A percentile compares a stretch with the other conserved stretches of the same genome.
phyloP scores from a whole-genome alignment of 371 early-diverging fungal species.

The Smittium mucronatum region DNA sequence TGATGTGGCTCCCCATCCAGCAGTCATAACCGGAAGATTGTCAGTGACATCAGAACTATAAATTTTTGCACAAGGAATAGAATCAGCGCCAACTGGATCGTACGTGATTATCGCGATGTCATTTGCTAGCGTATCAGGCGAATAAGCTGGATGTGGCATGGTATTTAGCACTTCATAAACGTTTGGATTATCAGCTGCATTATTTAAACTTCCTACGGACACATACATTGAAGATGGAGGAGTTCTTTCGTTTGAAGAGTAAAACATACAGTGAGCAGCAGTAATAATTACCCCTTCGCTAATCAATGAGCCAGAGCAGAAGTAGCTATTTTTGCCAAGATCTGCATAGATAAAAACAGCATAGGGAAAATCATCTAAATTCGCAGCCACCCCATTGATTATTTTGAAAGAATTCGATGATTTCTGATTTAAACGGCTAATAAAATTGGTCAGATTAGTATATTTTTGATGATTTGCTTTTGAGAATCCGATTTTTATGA shows the following conservation, averaged over 20 bases:
- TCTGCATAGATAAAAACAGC: constrained; percentile 7
- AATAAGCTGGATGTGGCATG: constrained; percentile 20
- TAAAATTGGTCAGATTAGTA: too few relatives aligned
- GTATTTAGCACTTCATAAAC: constrained; percentile 14
- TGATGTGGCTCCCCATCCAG: constrained; percentile 28
- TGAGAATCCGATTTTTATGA: too few relatives aligned
- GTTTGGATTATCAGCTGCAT: neutral
- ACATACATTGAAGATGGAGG: too few relatives aligned
- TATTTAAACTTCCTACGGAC: neutral
- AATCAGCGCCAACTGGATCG: constrained; percentile 8
- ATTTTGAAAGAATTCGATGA: too few relatives aligned
- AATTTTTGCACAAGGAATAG: constrained; percentile 14
- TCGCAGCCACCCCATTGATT: constrained; percentile 23
- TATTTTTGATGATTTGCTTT: too few relatives aligned
- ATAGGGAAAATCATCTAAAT: neutral
- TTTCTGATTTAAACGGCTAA: too few relatives aligned
- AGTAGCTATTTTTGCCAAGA: neutral
- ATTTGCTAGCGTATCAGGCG: constrained; percentile 12
- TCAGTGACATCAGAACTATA: constrained; percentile 14
- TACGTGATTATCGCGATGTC: constrained; percentile 24
- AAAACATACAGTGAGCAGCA: constrained; percentile 24
- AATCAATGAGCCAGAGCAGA: constrained; percentile 27
- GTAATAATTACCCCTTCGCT: constrained; percentile 24
- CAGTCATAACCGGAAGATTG: constrained; percentile 17
- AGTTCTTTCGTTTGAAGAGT: too few relatives aligned